These are phyloP conservation scores for Lachancea lanzarotensis DNA, from an alignment of 805 yeast species.

Conservation along the genomic window DNA sequence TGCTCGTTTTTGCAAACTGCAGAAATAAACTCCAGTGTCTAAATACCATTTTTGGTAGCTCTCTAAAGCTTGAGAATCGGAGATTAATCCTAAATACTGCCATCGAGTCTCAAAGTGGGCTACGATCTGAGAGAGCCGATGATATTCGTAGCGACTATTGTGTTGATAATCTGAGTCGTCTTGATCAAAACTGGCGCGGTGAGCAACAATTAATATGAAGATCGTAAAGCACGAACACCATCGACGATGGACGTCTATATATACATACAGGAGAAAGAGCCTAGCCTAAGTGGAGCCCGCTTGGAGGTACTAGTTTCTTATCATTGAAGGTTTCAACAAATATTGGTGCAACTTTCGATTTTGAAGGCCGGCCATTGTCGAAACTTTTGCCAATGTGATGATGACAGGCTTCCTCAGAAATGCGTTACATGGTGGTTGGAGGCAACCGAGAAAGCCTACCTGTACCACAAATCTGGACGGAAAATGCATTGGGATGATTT, in stretches of 20 bases:
- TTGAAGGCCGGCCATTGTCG: no score
- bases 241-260: background rate
- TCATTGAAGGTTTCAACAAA: no score
- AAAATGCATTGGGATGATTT: no score
- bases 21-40: constrained; percentile 12
- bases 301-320: no score
- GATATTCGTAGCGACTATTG: no score
- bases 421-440: no score
- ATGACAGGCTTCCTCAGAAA: no score
- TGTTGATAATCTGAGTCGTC: background rate
- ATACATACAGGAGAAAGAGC: background rate
- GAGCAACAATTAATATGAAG: background rate
- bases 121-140: no score
- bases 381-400: no score
- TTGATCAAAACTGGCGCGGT: background rate
- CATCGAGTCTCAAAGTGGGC: background rate
- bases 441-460: background rate
- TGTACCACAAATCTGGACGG: background rate
- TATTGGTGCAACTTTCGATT: no score
- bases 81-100: no score
- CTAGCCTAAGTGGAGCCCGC: no score
- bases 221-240: background rate
- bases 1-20: constrained; percentile 12
- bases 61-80: background rate
- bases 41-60: background rate